Base-by-base conservation (phyloP, 805 yeast species). In the Myxozyma sirexii region DNA sequence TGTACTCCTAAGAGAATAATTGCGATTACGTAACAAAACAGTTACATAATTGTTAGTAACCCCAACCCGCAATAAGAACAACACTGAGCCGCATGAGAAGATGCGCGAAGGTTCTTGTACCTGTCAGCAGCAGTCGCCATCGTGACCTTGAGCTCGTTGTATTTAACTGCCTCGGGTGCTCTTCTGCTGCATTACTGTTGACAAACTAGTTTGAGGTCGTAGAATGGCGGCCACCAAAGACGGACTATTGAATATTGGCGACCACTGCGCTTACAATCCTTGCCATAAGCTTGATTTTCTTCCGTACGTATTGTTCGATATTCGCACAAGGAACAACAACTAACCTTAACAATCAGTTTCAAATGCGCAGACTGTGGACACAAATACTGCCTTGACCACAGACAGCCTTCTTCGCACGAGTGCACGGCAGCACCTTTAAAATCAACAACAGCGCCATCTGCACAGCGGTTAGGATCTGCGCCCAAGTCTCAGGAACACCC, bases 281-380 rank as follows among this genome's bases (percentile, higher is more conserved):
- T 84, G 88, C 68, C 74, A 78, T 47, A 76, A 75, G 61, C 72
- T 83, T 5, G 88, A 84, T 68, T 84, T 84, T 63, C 72, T 84
- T 29, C 88, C 88, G 17, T 62, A 50, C 24, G 65, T 47, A 2
- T 23, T 13, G 21, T 13, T 13, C 17, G 15, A n/a, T 17, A 35
- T 10, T 6, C 37, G 19, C 15, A 10, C 27, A 13, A 23, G 19
- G 5, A 24, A 50, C 29, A 29, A 29, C 10, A 7, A 29, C 33
- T 29, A 21, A 44, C 17, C 3, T 41, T 10, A 23, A 15, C 7
- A 5, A n/a, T n/a, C 47, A 62, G 65, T 12, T 84, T 78, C 68
- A 71, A 70, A 17, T 84, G 88, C 68, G 80, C 79, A 44, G 76
- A 75, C 53, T 81, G 85, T 67, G 68, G 76, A 10, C 64, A 68